phyloP scores from a whole-genome alignment of 345 rosid genomes.

The Brassica carinata region DNA sequence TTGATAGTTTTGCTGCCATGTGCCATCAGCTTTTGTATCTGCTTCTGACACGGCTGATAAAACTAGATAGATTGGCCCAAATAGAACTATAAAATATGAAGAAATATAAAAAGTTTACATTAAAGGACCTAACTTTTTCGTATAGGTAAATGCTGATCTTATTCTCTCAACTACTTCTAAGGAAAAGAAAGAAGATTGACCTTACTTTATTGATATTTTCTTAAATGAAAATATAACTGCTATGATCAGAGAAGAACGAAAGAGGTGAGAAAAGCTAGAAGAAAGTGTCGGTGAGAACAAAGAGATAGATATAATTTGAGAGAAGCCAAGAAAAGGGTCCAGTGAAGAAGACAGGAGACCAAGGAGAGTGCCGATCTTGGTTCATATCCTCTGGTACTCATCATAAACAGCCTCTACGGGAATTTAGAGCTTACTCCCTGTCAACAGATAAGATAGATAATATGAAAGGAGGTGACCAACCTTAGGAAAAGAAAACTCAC shows the following conservation, averaged over 20 bases:
- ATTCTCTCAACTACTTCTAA: neutral
- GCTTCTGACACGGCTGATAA: constrained; percentile 3
- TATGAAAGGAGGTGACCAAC: too few species aligned
- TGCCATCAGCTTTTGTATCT: constrained; percentile 42
- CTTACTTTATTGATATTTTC: too few species aligned
- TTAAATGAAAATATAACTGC: too few species aligned
- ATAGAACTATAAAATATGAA: neutral
- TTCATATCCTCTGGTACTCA: too few species aligned
- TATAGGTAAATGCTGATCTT: neutral
- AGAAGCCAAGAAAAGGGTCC: constrained; percentile 36
- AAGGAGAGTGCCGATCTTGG: too few species aligned
- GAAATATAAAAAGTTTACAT: neutral
- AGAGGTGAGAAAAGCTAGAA: too few species aligned
- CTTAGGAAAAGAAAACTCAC: too few species aligned
- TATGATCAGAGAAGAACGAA: too few species aligned
- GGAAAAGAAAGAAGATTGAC: too few species aligned
- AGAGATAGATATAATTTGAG: constrained; percentile 8
- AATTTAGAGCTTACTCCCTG: too few species aligned
- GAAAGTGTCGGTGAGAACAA: neutral
- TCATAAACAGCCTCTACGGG: too few species aligned
- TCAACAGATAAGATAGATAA: too few species aligned
- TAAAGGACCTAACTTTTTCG: neutral
- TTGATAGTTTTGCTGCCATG: constrained; percentile 30
- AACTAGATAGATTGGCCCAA: neutral
- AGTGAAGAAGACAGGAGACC: neutral